phyloP scores from a whole-genome alignment of 2,329 filamentous ascomycete genomes.

The Phialemoniopsis sp. region DNA sequence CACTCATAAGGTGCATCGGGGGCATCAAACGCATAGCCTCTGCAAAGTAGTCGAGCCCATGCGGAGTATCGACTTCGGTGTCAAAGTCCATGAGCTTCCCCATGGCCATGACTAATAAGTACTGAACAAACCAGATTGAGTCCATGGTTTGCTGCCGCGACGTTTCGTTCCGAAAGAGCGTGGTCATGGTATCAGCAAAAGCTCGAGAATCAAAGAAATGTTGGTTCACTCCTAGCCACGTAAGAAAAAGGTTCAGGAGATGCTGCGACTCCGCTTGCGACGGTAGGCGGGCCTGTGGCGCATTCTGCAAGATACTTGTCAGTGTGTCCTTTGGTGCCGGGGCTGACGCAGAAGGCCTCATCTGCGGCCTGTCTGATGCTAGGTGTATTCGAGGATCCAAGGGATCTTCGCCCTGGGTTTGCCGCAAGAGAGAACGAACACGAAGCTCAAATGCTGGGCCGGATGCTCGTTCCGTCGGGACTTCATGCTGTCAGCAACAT shows the following conservation, averaged over 20 bases:
- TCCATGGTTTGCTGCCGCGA: slow-evolving; percentile 7
- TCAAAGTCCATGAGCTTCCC: slow-evolving; percentile 18
- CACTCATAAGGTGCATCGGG: slow-evolving; percentile 15
- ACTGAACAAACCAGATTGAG: slow-evolving; percentile 19
- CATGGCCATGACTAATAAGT: slow-evolving; percentile 22
- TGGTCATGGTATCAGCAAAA: slow-evolving; percentile 16
- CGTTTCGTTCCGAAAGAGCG: slow-evolving; percentile 17
- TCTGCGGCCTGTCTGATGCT: no score
- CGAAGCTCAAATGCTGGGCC: not conserved
- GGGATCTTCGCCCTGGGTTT: no score
- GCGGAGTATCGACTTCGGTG: slow-evolving; percentile 11
- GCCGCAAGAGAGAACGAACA: not conserved
- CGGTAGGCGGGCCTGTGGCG: not conserved
- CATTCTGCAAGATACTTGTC: not conserved
- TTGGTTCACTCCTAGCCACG: slow-evolving; percentile 18
- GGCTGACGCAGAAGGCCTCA: not conserved
- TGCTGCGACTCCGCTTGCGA: slow-evolving; percentile 13
- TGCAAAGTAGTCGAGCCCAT: slow-evolving; percentile 17
- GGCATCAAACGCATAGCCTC: slow-evolving; percentile 18
- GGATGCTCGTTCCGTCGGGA: not conserved
- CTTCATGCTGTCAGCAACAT: no score
- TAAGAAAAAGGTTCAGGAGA: slow-evolving; percentile 15
- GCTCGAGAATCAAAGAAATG: slow-evolving; percentile 20
- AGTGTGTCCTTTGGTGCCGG: not conserved
- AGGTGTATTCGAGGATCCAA: no score